These are phyloP conservation scores for Claviceps purpurea DNA, from an alignment of 2,329 filamentous ascomycete genomes.

Conservation along the genomic window DNA sequence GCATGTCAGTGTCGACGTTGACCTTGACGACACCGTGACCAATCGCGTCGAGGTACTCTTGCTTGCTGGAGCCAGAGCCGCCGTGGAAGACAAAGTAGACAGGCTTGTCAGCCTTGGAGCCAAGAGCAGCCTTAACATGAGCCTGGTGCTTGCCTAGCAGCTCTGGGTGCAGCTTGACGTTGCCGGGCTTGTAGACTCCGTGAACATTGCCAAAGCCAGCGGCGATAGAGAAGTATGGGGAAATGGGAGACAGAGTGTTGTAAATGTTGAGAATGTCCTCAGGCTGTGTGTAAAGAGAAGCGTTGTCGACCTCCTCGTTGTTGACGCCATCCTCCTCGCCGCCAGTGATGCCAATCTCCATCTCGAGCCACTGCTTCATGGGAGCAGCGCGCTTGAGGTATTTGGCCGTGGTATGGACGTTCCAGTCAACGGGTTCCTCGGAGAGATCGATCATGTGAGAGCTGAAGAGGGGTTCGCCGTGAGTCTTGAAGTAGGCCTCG, in stretches of 20 bases:
- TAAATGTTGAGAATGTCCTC: slow-evolving; percentile 91
- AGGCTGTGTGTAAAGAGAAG: slow-evolving; percentile 92
- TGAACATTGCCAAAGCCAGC: slow-evolving; percentile 98
- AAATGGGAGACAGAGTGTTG: slow-evolving; percentile 72
- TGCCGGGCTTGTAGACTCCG: slow-evolving; percentile 96
- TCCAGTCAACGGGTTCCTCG: slow-evolving; percentile 80
- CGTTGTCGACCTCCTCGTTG: slow-evolving; percentile 96
- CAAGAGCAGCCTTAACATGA: slow-evolving; percentile 71
- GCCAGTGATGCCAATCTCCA: slow-evolving; percentile 80
- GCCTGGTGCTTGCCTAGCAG: slow-evolving; percentile 94
- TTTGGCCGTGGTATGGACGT: slow-evolving; percentile 81
- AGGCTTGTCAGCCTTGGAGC: slow-evolving; percentile 66
- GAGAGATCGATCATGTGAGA: slow-evolving; percentile 98
- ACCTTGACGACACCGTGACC: slow-evolving; percentile 95
- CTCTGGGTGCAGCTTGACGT: slow-evolving; percentile 93
- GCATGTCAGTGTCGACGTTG: slow-evolving; percentile 96
- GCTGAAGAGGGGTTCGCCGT: slow-evolving; percentile 86
- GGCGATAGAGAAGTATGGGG: slow-evolving; percentile 93
- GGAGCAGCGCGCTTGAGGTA: slow-evolving; percentile 91
- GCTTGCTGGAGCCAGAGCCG: slow-evolving; percentile 79
- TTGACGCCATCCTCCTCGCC: slow-evolving; percentile 97
- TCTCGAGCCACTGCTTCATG: slow-evolving; percentile 99
- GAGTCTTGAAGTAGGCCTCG: slow-evolving; percentile 86
- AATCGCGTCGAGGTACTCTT: slow-evolving; percentile 85
- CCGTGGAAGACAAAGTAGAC: slow-evolving; percentile 99